phyloP scores from a whole-genome alignment of 2,329 filamentous ascomycete species.

The Arthrobotrys conoides region DNA sequence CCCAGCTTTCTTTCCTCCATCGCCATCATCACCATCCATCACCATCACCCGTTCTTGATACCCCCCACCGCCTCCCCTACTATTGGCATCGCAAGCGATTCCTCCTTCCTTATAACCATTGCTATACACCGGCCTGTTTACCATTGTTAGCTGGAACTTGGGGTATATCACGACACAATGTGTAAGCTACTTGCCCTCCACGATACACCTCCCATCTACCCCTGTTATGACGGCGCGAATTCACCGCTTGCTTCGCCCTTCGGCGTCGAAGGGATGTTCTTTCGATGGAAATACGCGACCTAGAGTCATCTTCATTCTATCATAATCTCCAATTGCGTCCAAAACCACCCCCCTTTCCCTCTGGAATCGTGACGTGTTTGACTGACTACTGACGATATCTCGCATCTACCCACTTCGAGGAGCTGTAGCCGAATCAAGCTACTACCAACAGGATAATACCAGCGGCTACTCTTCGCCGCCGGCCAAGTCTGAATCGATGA shows the following conservation, averaged over 20 bases:
- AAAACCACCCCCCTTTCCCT: slow-evolving; percentile 9
- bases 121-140: slow-evolving; percentile 11
- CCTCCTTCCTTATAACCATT: slow-evolving; percentile 30
- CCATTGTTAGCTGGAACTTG: slow-evolving; percentile 43
- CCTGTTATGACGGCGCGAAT: slow-evolving; percentile 37
- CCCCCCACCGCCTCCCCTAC: slow-evolving; percentile 34
- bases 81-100: slow-evolving; percentile 52
- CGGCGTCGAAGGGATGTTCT: slow-evolving; percentile 17
- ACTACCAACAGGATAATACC: slow-evolving; percentile 54
- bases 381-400: slow-evolving; percentile 39
- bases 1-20: slow-evolving; percentile 40
- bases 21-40: slow-evolving; percentile 39
- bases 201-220: slow-evolving; percentile 22
- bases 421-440: slow-evolving; percentile 58
- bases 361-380: slow-evolving; percentile 51
- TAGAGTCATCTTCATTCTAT: not conserved
- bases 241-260: slow-evolving; percentile 40
- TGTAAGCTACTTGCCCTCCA: slow-evolving; percentile 48
- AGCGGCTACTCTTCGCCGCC: slow-evolving; percentile 56
- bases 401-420: slow-evolving; percentile 39
- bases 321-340: slow-evolving; percentile 31
- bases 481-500: slow-evolving; percentile 54
- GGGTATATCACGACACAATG: slow-evolving; percentile 56
- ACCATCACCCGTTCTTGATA: slow-evolving; percentile 34
- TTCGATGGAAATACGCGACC: slow-evolving; percentile 45